Evolutionary conservation across 2,329 filamentous ascomycete species (phyloP).

Genomic region (Aspergillus pseudonomiae): DNA sequence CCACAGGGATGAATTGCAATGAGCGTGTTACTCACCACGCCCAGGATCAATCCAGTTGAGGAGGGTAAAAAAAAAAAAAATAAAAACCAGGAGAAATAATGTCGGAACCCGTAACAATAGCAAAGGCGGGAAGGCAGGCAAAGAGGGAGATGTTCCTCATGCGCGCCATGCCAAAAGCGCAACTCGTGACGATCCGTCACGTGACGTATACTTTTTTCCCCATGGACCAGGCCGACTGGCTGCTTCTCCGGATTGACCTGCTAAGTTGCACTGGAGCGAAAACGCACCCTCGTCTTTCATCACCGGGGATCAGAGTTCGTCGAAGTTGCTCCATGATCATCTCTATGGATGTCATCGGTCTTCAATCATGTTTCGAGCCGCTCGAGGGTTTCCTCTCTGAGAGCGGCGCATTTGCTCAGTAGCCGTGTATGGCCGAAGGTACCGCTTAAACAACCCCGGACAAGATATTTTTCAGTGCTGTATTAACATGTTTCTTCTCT

Average conservation of each 20-base stretch:
- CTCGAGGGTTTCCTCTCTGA: constrained; percentile 41
- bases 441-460: constrained; percentile 4
- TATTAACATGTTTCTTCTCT: constrained; percentile 4
- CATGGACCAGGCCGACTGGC: constrained; percentile 5
- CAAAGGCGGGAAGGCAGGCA: constrained; percentile 23
- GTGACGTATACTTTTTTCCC: constrained; percentile 36
- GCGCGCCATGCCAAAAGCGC: constrained; percentile 36
- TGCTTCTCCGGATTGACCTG: not conserved
- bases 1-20: constrained; percentile 18
- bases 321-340: constrained; percentile 24
- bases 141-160: constrained; percentile 29
- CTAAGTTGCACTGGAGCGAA: not conserved
- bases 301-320: constrained; percentile 10
- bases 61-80: not conserved
- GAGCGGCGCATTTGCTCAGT: constrained; percentile 34
- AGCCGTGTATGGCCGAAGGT: constrained; percentile 32
- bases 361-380: constrained; percentile 42
- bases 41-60: constrained; percentile 2
- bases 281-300: not conserved
- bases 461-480: not conserved
- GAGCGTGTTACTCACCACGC: constrained; percentile 4
- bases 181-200: constrained; percentile 38
- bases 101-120: constrained; percentile 14
- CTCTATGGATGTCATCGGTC: constrained; percentile 49
- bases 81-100: constrained; percentile 11